These are phyloP conservation scores for Aspergillus affinis DNA, from an alignment of 495 filamentous ascomycete genomes.

Conservation along the genomic window DNA sequence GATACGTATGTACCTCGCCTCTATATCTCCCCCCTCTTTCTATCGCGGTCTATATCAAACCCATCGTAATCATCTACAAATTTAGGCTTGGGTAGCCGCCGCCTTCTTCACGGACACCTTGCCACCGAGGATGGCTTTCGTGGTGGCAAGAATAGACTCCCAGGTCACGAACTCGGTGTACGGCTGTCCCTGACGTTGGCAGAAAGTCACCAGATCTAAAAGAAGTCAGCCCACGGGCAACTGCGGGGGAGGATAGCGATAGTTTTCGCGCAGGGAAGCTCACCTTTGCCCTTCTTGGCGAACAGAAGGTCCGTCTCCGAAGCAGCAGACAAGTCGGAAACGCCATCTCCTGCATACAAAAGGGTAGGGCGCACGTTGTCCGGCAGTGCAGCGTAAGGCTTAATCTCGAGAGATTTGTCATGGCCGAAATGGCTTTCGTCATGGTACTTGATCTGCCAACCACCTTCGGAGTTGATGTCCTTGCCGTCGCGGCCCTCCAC, in stretches of 20 bases:
- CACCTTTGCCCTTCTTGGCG: constrained; percentile 87
- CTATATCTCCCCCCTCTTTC: neutral
- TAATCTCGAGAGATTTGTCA: constrained; percentile 87
- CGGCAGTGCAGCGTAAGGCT: constrained; percentile 75
- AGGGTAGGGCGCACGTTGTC: constrained; percentile 66
- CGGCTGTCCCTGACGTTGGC: constrained; percentile 71
- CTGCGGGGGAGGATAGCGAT: neutral
- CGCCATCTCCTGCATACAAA: constrained; percentile 89
- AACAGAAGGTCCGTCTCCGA: constrained; percentile 87
- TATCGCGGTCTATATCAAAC: neutral
- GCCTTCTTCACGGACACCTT: constrained; percentile 43
- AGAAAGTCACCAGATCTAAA: constrained; percentile 78
- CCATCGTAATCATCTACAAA: neutral
- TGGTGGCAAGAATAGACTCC: constrained; percentile 67
- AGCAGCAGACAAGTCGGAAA: constrained; percentile 85
- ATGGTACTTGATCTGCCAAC: constrained; percentile 85
- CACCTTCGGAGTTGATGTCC: constrained; percentile 71
- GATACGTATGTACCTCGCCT: neutral
- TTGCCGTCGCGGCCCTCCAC: constrained; percentile 66
- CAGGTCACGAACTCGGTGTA: constrained; percentile 83
- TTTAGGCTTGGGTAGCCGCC: neutral
- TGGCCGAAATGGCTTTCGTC: constrained; percentile 89
- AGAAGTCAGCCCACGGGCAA: constrained; percentile 5
- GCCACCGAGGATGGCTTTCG: constrained; percentile 69
- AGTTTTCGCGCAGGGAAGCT: constrained; percentile 15